Conservation (phyloP, 140 eudicot genomes). For the Ambrosia hybrid region DNA sequence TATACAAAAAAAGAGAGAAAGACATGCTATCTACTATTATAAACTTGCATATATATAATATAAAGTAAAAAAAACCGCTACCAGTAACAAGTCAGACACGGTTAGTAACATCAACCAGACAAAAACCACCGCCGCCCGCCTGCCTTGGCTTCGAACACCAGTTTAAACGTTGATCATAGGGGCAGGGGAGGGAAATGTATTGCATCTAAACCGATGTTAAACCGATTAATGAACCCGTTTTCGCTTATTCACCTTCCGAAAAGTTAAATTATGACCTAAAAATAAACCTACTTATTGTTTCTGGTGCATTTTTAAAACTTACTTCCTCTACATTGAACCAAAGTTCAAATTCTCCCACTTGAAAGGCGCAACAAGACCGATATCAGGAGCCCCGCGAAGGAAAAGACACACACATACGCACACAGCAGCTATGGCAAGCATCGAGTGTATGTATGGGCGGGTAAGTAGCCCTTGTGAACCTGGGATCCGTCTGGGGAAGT, state of each 20-base stretch:
- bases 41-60: conserved; percentile 33
- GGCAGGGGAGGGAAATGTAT: conserved; percentile 21
- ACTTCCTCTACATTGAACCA: conserved; percentile 50
- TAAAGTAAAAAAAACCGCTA: conserved; percentile 15
- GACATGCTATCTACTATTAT: conserved; percentile 33
- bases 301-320: conserved; percentile 3
- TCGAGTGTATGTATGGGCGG: conserved; percentile 84
- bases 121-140: conserved; percentile 24
- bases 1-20: conserved; percentile 29
- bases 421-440: conserved; percentile 95
- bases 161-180: background rate
- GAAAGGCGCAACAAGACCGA: conserved; percentile 66
- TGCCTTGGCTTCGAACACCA: conserved; percentile 8
- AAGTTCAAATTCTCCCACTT: conserved; percentile 76
- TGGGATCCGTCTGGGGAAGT: conserved; percentile 44
- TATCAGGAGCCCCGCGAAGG: conserved; percentile 73
- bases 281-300: conserved; percentile 30
- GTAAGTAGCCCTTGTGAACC: conserved; percentile 73
- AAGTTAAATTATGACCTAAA: conserved; percentile 31
- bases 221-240: conserved; percentile 36
- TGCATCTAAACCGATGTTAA: conserved; percentile 31
- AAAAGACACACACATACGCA: conserved; percentile 91
- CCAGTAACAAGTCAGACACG: conserved; percentile 44
- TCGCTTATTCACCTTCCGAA: conserved; percentile 39
- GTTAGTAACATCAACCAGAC: conserved; percentile 36